These are phyloP conservation scores for Emmonsiellopsis sp. DNA, from an alignment of 2,329 filamentous ascomycete species.

Conservation along the genomic window DNA sequence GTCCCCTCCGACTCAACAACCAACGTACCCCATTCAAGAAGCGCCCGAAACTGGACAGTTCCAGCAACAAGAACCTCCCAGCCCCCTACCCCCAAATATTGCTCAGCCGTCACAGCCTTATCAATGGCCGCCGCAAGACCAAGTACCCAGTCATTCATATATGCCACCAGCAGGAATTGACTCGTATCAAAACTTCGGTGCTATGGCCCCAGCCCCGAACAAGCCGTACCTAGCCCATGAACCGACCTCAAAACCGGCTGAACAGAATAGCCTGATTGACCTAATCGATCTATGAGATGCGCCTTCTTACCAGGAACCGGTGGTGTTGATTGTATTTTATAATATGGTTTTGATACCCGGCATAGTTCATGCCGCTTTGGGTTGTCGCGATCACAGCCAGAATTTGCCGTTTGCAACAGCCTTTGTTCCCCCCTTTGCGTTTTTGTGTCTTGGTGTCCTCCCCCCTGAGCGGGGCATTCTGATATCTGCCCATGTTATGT, in stretches of 20 bases:
- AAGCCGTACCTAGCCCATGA: constrained; percentile 43
- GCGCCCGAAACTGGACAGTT: not conserved
- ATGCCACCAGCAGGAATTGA: constrained; percentile 4
- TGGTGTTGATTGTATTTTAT: not conserved
- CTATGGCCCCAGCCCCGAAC: not conserved
- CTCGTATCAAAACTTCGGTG: not conserved
- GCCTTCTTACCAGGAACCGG: not conserved
- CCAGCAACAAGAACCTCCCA: not conserved
- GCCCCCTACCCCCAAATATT: not conserved
- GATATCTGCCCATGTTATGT: too few species aligned
- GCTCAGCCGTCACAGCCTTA: not conserved
- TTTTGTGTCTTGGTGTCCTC: too few species aligned
- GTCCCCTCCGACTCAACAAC: constrained; percentile 29
- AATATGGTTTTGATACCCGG: constrained; percentile 2
- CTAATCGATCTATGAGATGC: constrained; percentile 26
- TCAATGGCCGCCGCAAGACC: not conserved
- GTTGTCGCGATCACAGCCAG: too few species aligned
- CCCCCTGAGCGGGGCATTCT: too few species aligned
- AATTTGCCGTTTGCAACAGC: too few species aligned
- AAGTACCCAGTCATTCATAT: not conserved
- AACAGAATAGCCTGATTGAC: constrained; percentile 68
- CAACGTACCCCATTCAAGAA: constrained; percentile 18
- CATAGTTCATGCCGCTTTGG: too few species aligned
- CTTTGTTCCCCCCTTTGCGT: too few species aligned
- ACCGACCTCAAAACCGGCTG: constrained; percentile 44